Base-by-base conservation (phyloP, 495 filamentous ascomycete genomes). In the Daldinia childiae region DNA sequence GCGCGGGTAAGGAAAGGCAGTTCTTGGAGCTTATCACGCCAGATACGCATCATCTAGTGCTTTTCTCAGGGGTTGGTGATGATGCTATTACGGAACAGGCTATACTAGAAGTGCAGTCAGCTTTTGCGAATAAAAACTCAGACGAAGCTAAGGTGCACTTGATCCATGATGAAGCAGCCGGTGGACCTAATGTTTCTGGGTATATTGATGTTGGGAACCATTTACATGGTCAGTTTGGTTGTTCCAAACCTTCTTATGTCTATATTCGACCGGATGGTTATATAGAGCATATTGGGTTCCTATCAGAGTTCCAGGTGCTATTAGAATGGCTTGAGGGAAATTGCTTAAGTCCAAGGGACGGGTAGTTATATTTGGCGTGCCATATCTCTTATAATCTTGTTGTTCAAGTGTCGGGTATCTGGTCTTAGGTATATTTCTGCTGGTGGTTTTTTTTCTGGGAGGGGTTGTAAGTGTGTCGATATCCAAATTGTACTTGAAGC, bases 231-330 rank as follows among this genome's bases (percentile, higher is more conserved):
- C 61, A 69, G 9, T 83, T 80, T 38, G 82, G 82, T 2, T 79
- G 79, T 57, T 66, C 68, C 4, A 64, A 64, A 48, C 66, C 79
- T 0, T 75, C 77, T 0, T 83, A 79, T 64, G 72, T 81, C 27
- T 71, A 81, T 9, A 77, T 83, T 29, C 74, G 82, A 7, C 82
- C 82, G 0, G 82, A 85, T 59, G 66, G 74, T 4, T 79, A 84
- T 61, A 63, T 83, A 9, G 77, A 74, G 4, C 78, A 81, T 54
- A 78, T 84, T 48, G 82, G 81, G 8, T 56, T 43, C 2, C 48
- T 83, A 30, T 62, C 59, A 15, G 62, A 72, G 1, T 30, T 81
- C 38, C 68, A 76, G 36, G 65, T 76, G 58, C 41, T 84, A 6
- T 51, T 74, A 7, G 56, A 48, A 11, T 82, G 62, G 69, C 17